These are phyloP conservation scores for Sporothrix euskadiensis DNA, from an alignment of 2,329 filamentous ascomycete genomes.

Conservation along the genomic window DNA sequence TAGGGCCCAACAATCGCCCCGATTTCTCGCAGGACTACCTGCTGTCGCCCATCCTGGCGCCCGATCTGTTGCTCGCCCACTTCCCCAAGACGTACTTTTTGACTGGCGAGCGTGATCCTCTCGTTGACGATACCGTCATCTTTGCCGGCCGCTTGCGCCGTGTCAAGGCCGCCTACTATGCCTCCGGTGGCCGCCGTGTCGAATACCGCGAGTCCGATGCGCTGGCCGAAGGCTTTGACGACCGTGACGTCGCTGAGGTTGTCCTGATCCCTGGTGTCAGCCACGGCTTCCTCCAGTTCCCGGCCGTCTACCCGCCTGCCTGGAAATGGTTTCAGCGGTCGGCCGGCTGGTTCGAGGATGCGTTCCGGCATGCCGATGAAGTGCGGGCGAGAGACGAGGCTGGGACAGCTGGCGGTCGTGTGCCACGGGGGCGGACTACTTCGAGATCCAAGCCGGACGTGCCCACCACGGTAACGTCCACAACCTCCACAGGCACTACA, in stretches of 20 bases:
- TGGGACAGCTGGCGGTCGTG: neutral
- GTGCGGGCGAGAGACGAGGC: neutral
- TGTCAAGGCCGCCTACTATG: conserved; percentile 63
- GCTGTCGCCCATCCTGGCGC: conserved; percentile 84
- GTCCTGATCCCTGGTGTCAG: conserved; percentile 83
- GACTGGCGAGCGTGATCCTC: conserved; percentile 89
- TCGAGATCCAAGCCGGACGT: neutral
- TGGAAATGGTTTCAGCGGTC: conserved; percentile 84
- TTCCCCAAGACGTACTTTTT: conserved; percentile 95
- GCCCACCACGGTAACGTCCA: neutral
- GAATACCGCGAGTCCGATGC: conserved; percentile 50
- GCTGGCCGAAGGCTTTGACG: conserved; percentile 60
- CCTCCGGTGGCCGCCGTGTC: conserved; percentile 55
- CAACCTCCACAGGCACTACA: no score
- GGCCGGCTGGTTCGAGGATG: conserved; percentile 76
- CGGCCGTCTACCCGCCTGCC: conserved; percentile 80
- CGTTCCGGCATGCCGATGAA: conserved; percentile 60
- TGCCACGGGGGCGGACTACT: neutral
- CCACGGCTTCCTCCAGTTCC: conserved; percentile 93
- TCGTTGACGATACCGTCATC: conserved; percentile 96
- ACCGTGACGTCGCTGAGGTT: conserved; percentile 73
- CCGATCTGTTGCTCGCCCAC: conserved; percentile 75
- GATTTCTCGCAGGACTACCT: conserved; percentile 92
- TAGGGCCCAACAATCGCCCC: conserved; percentile 88
- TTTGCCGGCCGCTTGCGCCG: conserved; percentile 87